Evolutionary conservation across 495 filamentous ascomycete genomes (phyloP).

Genomic region (Neurospora terricola): DNA sequence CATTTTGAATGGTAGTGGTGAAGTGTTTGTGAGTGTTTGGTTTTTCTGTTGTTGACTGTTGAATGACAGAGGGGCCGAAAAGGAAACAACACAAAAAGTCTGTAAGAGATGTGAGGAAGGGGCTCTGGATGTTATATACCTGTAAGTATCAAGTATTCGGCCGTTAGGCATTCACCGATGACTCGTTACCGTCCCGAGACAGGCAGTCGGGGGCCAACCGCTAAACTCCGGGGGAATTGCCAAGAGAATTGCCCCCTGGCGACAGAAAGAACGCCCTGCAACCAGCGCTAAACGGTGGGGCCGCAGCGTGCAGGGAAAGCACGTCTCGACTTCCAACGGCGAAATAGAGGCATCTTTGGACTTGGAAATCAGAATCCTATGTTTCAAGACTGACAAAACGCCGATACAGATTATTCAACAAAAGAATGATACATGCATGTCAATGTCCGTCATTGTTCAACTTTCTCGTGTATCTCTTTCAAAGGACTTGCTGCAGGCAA

Average conservation of each 20-base stretch:
- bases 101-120: background rate
- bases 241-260: background rate
- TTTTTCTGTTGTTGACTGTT: background rate
- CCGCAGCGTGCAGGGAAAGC: background rate
- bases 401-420: background rate
- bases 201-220: background rate
- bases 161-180: background rate
- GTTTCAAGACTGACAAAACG: background rate
- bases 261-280: background rate
- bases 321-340: background rate
- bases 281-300: background rate
- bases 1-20: constrained; percentile 49
- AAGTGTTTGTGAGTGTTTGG: background rate
- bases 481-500: background rate
- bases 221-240: background rate
- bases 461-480: background rate
- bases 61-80: background rate
- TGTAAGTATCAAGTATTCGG: background rate
- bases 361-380: background rate
- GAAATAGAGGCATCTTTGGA: background rate
- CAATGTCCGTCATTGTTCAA: background rate
- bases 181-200: background rate
- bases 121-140: background rate
- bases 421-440: background rate
- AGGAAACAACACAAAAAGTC: background rate